Base-by-base conservation (phyloP, 2,329 filamentous ascomycete species). In the Pseudomassariella vexata region DNA sequence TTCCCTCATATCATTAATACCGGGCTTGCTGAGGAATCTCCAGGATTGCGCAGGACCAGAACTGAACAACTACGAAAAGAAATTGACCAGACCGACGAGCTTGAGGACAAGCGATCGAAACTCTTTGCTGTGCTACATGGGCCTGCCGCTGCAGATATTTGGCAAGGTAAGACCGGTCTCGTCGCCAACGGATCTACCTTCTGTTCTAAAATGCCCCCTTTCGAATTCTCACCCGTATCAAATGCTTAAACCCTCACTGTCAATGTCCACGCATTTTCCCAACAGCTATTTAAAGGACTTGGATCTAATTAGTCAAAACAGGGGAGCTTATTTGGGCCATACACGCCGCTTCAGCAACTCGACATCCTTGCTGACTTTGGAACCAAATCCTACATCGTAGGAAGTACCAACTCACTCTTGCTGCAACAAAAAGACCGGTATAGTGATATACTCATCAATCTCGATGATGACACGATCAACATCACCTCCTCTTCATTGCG, bases 351-450 rank as follows among this genome's bases (percentile, higher is more conserved):
- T 12, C 92, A 98, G 59, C 89, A 95, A 60, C 78, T 98, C 35
- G 90, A 98, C 56, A 74, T 95, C 46, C 73, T 98, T 24, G 90
- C 90, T 32, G 90, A 96, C 59, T 80, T 87, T 47, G 85, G 87
- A 24, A 96, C 92, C 14, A 96, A 95, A 62, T 95, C 90, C 2
- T 98, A 96, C 50, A 84, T 98, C 33, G 89, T 98, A 36, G 92
- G 92, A 41, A 95, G 89, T 45, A 98, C 92, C 22, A 98, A 98
- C 57, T 94, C 88, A 5, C 70, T 98, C 16, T 70, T 98, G 20
- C 66, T 98, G 9, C 89, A 95, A 50, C 92, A 98, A 56, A 94
- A 81, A 56, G 90, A 98, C 54, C 79, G 88, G 26, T 96, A 98
- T 57, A 94, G 88, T 56, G 92, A 98, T 52, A 87, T 96, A 21